Evolutionary conservation across 306 rosid genomes (phyloP).

Genomic region (Pterocarpus macrocarpus): DNA sequence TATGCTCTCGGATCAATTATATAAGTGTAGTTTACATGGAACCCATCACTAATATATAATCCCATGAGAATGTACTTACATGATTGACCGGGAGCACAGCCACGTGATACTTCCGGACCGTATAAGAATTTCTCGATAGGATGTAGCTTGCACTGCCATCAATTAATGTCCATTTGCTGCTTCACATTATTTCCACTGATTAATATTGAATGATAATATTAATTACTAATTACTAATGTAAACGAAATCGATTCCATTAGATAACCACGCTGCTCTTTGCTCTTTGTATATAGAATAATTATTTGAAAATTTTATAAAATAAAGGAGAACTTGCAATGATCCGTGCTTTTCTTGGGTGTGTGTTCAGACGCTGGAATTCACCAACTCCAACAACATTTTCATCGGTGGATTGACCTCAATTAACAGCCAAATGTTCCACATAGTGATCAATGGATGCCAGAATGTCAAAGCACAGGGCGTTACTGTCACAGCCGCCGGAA

Average conservation of each 20-base stretch:
- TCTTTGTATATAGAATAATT: background rate
- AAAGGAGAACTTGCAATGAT: background rate
- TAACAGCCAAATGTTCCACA: conserved; percentile 60
- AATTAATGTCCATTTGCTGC: too few relatives aligned
- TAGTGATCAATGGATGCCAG: conserved; percentile 50
- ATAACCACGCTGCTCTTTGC: background rate
- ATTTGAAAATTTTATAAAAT: background rate
- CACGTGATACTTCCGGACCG: too few relatives aligned
- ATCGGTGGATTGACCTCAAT: conserved; percentile 51
- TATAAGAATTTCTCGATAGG: too few relatives aligned
- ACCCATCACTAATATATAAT: too few relatives aligned
- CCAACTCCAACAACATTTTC: conserved; percentile 52
- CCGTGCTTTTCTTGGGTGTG: background rate
- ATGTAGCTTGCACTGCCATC: too few relatives aligned
- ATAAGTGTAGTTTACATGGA: too few relatives aligned
- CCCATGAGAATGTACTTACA: too few relatives aligned
- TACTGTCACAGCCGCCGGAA: conserved; percentile 43
- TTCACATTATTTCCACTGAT: too few relatives aligned
- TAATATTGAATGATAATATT: too few relatives aligned
- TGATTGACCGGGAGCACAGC: too few relatives aligned
- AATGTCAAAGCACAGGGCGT: conserved; percentile 52
- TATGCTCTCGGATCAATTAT: too few relatives aligned
- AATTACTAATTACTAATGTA: too few relatives aligned
- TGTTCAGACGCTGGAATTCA: conserved; percentile 54
- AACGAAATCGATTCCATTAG: background rate